Percentiles rank a stretch among this genome's conserved stretches.
These are phyloP conservation scores for Apiospora rasikravindrae DNA, from an alignment of 2,329 filamentous ascomycete species.

Conservation along the genomic window DNA sequence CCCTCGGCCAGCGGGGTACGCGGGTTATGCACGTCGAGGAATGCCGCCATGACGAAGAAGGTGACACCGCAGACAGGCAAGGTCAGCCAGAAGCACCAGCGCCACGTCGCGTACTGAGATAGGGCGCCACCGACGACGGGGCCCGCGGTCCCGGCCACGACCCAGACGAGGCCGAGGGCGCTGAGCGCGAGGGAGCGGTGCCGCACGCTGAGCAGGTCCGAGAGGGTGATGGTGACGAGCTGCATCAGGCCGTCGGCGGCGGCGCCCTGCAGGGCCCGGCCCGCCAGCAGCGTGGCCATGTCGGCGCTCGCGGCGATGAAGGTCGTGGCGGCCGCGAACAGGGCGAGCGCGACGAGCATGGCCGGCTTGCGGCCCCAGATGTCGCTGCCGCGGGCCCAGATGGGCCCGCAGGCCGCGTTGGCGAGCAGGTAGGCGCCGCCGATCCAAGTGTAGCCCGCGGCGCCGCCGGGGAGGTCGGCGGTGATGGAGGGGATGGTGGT, in stretches of 20 bases:
- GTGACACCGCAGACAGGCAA: constrained; percentile 59
- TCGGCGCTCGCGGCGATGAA: constrained; percentile 40
- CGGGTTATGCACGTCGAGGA: constrained; percentile 55
- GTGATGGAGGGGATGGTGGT: constrained; percentile 64
- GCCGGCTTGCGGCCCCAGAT: constrained; percentile 26
- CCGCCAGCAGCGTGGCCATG: constrained; percentile 48
- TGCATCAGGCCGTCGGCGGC: constrained; percentile 21
- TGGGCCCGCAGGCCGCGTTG: constrained; percentile 64
- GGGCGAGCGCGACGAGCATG: constrained; percentile 25
- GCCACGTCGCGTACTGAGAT: constrained; percentile 54
- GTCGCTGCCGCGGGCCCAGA: constrained; percentile 27
- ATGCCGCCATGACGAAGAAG: constrained; percentile 57
- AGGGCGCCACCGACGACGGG: constrained; percentile 60
- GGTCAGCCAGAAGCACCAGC: constrained; percentile 72
- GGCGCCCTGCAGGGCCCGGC: constrained; percentile 48
- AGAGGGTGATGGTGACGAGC: constrained; percentile 33
- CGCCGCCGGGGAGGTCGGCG: constrained; percentile 53
- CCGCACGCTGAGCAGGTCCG: constrained; percentile 42
- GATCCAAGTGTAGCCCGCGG: constrained; percentile 72
- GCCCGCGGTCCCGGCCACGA: constrained; percentile 58
- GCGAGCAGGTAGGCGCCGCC: constrained; percentile 73
- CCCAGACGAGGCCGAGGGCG: constrained; percentile 40
- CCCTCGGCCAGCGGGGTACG: constrained; percentile 52
- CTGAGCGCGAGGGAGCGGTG: constrained; percentile 44
- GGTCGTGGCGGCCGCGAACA: constrained; percentile 26